Percentiles rank a stretch among this genome's conserved stretches.
phyloP scores from a whole-genome alignment of 352 stramenopile genomes.

The Thraustotheca clavata region DNA sequence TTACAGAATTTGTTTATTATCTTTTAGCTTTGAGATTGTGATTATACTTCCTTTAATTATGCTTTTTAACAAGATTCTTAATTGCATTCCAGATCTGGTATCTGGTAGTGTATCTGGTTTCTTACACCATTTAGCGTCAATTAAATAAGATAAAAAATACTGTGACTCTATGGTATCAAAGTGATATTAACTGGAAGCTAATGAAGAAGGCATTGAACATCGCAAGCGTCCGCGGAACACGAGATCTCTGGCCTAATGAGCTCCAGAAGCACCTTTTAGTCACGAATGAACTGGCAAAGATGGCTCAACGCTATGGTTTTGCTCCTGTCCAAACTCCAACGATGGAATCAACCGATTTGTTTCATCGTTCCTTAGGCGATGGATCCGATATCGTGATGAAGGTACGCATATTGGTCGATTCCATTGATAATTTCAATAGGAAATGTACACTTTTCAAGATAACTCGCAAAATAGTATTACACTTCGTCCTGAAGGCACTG shows the following conservation, averaged over 20 bases:
- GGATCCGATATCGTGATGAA: slow-evolving; percentile 86
- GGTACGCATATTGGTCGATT: slow-evolving; percentile 26
- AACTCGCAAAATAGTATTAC: slow-evolving; percentile 84
- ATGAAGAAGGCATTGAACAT: slow-evolving; percentile 22
- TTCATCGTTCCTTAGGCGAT: slow-evolving; percentile 65
- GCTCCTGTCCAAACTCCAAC: slow-evolving; percentile 70
- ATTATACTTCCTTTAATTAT: no score
- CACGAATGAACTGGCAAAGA: slow-evolving; percentile 41
- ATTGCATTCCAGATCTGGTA: no score
- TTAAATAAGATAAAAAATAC: no score
- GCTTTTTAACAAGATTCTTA: no score
- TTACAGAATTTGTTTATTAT: no score
- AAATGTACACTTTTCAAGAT: slow-evolving; percentile 87
- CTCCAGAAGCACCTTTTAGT: slow-evolving; percentile 57
- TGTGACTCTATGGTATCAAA: no score
- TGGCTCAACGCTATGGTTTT: slow-evolving; percentile 67
- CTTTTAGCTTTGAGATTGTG: no score
- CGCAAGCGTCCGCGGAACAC: slow-evolving; percentile 59
- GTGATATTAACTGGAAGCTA: no score
- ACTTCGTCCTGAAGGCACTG: slow-evolving; percentile 75
- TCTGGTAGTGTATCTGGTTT: no score
- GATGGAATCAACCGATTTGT: slow-evolving; percentile 84
- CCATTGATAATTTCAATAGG: slow-evolving; percentile 29
- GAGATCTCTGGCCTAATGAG: slow-evolving; percentile 58
- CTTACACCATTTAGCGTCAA: no score